Base-by-base conservation (phyloP, 169 alveolate genomes). In the Plasmodium vinckei region DNA sequence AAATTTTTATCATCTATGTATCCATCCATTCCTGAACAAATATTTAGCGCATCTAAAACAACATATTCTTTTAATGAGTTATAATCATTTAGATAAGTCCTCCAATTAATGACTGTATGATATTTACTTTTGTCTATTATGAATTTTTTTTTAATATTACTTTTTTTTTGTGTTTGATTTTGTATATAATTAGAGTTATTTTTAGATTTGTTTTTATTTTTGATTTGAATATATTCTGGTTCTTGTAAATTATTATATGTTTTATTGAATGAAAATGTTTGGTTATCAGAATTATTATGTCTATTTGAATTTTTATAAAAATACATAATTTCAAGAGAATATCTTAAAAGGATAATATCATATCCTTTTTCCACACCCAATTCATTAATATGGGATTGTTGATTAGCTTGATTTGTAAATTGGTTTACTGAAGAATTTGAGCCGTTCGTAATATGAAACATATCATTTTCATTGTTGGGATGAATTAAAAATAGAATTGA, bases 1-100 rank as follows among this genome's bases (percentile, higher is more conserved):
- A 77, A 77, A 63, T 77, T 77, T 77, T 77, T 56, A 49, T 69
- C 88, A 13, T 77, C 88, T 7, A 77, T 77, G 65, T 77, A 77
- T 39, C 88, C 88, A 64, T 77, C 88, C 88, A 77, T 77, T 49
- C 88, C 88, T 0, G 88, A 77, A 64, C 71, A 77, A 23, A 77
- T 33, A 27, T 64, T 77, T 77, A 77, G 23, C n/a, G 79, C 88
- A 77, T 77, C 88, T 42, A 77, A 46, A 4, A 64, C 77, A n/a
- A 77, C 77, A 63, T 44, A 46, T 42, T 64, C 47, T 23, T 63
- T 77, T 63, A 46, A 57, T 63, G 33, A 23, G 64, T 77, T 19
- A 12, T 65, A 17, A 42, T 64, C 17, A 25, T 53, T 77, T 64
- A 77, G 47, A 68, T 77, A 65, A 23, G 42, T 25, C 46, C 61